These are phyloP conservation scores for Boletus eberwhitei DNA, from an alignment of 768 basidiomycete genomes.

Conservation along the genomic window DNA sequence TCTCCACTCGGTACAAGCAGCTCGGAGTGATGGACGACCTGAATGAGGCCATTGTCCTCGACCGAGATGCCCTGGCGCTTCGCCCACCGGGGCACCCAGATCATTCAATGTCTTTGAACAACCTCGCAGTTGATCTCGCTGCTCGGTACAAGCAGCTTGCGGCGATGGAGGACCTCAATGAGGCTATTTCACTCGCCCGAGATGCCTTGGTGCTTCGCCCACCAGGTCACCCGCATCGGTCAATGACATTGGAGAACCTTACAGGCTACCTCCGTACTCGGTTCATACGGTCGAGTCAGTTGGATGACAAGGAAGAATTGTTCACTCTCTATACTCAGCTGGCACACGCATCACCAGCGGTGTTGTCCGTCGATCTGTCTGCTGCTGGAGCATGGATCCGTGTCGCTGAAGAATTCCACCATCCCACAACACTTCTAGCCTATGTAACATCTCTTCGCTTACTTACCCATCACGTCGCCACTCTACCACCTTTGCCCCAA, in stretches of 20 bases:
- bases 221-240: not conserved
- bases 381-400: not conserved
- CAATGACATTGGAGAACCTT: not conserved
- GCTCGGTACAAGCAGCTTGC: not conserved
- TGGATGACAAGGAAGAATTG: not conserved
- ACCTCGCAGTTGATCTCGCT: not conserved
- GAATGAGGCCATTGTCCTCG: not conserved
- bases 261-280: too few species aligned
- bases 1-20: not conserved
- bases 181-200: not conserved
- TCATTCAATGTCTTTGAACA: not conserved
- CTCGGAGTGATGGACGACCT: not conserved
- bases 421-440: constrained; percentile 2
- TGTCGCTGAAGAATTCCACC: not conserved
- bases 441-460: not conserved
- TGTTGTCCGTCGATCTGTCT: not conserved
- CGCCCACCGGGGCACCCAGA: not conserved
- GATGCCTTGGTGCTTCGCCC: not conserved
- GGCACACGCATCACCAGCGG: not conserved
- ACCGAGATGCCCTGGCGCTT: not conserved
- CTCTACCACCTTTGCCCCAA: not conserved
- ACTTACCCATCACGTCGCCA: not conserved
- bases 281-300: not conserved
- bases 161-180: not conserved
- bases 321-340: not conserved